phyloP scores from a whole-genome alignment of 805 yeast genomes.

The Yamadazyma endophytica region DNA sequence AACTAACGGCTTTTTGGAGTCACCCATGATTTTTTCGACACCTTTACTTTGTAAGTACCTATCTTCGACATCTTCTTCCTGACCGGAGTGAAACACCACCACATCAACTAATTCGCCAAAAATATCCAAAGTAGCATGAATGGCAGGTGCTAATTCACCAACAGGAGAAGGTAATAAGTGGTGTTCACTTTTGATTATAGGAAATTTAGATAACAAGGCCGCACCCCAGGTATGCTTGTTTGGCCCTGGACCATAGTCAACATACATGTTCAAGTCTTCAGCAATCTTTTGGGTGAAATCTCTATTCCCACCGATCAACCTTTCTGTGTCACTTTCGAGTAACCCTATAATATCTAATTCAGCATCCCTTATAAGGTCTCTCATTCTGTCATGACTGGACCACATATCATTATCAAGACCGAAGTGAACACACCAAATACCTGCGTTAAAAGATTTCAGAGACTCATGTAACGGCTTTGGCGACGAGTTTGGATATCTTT shows the following conservation, averaged over 20 bases:
- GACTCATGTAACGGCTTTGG: conserved; percentile 31
- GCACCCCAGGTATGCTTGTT: conserved; percentile 98
- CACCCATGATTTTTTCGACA: conserved; percentile 75
- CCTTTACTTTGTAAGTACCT: conserved; percentile 80
- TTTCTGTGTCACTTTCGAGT: conserved; percentile 89
- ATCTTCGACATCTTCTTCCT: conserved; percentile 95
- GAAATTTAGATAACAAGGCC: conserved; percentile 88
- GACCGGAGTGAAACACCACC: conserved; percentile 97
- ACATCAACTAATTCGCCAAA: conserved; percentile 86
- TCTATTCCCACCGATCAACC: conserved; percentile 91
- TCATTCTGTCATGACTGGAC: conserved; percentile 92
- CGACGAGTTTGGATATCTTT: conserved; percentile 50
- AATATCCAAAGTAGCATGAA: conserved; percentile 90
- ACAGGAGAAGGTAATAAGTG: conserved; percentile 94
- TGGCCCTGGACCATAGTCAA: conserved; percentile 97
- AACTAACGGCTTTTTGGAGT: conserved; percentile 76
- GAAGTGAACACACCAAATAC: conserved; percentile 98
- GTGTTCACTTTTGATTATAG: conserved; percentile 85
- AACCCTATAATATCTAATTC: conserved; percentile 90
- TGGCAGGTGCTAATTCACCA: conserved; percentile 97
- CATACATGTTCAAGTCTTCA: conserved; percentile 90
- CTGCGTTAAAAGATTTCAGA: conserved; percentile 80
- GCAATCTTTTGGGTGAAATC: conserved; percentile 90
- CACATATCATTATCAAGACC: conserved; percentile 98
- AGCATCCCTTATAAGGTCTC: conserved; percentile 74